Evolutionary conservation across 2,329 filamentous ascomycete species (phyloP), one percentile per base, ranked within the genome.

Genomic region (Fusarium sp.): DNA sequence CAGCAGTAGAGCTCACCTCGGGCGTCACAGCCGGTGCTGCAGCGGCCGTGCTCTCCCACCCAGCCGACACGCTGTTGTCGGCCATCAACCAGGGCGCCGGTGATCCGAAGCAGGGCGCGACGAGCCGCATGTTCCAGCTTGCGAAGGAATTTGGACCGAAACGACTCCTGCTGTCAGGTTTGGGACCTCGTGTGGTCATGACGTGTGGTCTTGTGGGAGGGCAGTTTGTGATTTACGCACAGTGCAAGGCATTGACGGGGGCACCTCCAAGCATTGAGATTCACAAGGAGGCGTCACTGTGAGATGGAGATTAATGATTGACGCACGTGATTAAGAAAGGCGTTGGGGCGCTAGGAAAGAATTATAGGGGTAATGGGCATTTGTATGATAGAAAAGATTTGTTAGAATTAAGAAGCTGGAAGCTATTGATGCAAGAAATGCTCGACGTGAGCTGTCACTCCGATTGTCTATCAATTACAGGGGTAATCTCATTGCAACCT

Each of bases 1-100:
- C 95, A 57, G 89, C 89, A 78, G 91, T 97, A 81, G 97, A 97
- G 87, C 89, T 98, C 79, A 91, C 93, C 45, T 95, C 94, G 77
- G 95, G 95, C 87, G 87, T 97, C 77, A 90, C 95, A 67, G 95
- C 95, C 64, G 95, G 95, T 89, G 94, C 96, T 79, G 95, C 94
- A 62, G 94, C 95, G 42, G 95, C 95, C 71, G 88, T 97, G 67
- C 90, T 98, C 80, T 97, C 94, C 40, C 95, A 98, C 83, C 95
- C 95, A 42, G 95, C 95, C 72, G 95, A 98, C 72, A 89, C 87
- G 16, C 80, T 89, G 68, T 82, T 89, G 27, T 89, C 87, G 1
- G 87, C 87, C 62, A 89, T 89, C 75, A 89, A 89, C 81, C 89
- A 88, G 80, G 87, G 87, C 64, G 85, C 85, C 0, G 87, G 87